Evolutionary conservation across 2,329 filamentous ascomycete genomes (phyloP).

Genomic region (Trichoderma sp.): DNA sequence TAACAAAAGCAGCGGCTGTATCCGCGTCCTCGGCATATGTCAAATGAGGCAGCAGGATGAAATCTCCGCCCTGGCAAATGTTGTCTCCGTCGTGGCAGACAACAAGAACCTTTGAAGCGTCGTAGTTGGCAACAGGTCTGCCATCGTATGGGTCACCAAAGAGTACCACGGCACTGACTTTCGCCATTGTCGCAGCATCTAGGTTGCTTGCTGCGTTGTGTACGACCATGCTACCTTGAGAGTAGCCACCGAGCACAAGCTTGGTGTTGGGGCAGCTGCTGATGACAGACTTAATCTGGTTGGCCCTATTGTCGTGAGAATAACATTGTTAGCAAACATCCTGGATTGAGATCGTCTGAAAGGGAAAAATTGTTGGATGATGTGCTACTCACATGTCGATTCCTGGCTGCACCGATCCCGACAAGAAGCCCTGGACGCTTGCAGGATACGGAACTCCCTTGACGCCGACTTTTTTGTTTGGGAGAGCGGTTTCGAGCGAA

Average conservation of each 20-base stretch:
- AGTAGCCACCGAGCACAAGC: conserved; percentile 30
- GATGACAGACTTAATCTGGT: conserved; percentile 30
- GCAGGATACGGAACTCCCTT: conserved; percentile 31
- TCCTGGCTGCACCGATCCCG: conserved; percentile 24
- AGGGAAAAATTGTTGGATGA: too few relatives aligned
- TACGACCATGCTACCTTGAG: conserved; percentile 30
- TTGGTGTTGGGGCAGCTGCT: conserved; percentile 27
- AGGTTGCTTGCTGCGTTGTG: conserved; percentile 29
- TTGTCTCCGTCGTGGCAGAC: conserved; percentile 31
- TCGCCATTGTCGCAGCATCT: conserved; percentile 25
- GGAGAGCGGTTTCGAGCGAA: conserved; percentile 23
- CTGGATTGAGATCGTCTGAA: background rate
- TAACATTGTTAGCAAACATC: background rate
- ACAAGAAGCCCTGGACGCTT: conserved; percentile 28
- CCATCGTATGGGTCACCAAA: conserved; percentile 32
- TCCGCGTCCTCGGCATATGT: conserved; percentile 29
- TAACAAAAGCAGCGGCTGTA: conserved; percentile 26
- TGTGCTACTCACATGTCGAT: conserved; percentile 25
- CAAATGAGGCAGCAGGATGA: conserved; percentile 29
- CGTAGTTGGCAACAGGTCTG: conserved; percentile 25
- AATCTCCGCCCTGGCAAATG: conserved; percentile 30
- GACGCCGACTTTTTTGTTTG: conserved; percentile 23
- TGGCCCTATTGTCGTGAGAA: conserved; percentile 30
- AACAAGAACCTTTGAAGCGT: conserved; percentile 23
- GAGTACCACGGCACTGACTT: conserved; percentile 31